Evolutionary conservation across 2,329 filamentous ascomycete species (phyloP), one percentile per base, ranked within the genome.

Genomic region (Cercospora sp.): DNA sequence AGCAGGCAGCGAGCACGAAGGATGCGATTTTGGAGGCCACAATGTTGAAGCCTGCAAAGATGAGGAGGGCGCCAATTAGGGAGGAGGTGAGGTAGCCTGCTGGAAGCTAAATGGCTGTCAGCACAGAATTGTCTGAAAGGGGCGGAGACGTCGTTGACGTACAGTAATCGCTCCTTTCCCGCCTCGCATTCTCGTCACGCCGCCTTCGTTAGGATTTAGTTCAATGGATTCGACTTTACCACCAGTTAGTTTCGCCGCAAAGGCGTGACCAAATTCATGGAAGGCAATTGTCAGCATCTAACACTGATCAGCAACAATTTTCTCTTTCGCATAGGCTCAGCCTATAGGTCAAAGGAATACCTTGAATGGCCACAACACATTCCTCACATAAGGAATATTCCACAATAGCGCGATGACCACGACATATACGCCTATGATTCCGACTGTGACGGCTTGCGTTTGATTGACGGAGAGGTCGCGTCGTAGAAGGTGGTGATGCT

Each of bases 241-340:
- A 64, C 91, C 91, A 0, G 91, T 94, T 68, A 88, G 86, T 70
- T 89, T 86, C 45, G 90, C 90, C 1, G 88, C 88, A 73, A 92
- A 86, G 60, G 91, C 91, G 79, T 94, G 91, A 12, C 90, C 87
- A 75, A 93, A 86, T 74, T 94, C 91, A 80, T 94, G 91, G 79
- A 93, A 94, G 42, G 91, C 91, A 71, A 94, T 93, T 62, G 92
- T 90, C 20, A 94, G 85, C 91, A 93, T 93, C 89, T 91, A 45
- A 10, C 12, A 33, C 10, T 4, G 3, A 13, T 33, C 13, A 33
- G 31, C 31, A 13, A 12, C 31, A 33, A 2, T 1, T 2, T 12
- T 12, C 8, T 33, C 31, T 9, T 33, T 33, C 31, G 31, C 31
- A 4, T 10, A 33, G 10, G 9, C 10, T 33, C 31, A 33, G 31